A percentile compares a stretch with the other conserved stretches of the same genome.
These are phyloP conservation scores for Cryphonectria naterciae DNA, from an alignment of 2,329 filamentous ascomycete genomes.

Conservation along the genomic window DNA sequence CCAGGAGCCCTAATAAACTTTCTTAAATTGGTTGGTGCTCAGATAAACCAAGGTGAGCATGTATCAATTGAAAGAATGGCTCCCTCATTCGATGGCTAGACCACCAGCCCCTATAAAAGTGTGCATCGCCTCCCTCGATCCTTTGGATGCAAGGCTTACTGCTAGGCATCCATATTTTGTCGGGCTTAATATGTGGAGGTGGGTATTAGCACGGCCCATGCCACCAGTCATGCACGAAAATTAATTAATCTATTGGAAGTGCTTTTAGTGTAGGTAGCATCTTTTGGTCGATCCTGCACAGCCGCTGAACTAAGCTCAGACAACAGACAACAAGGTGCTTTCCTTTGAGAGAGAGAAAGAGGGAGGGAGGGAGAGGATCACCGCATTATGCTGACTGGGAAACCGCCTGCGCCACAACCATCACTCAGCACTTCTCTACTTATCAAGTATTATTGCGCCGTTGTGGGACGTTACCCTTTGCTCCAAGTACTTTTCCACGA, in stretches of 20 bases:
- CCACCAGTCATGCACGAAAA: not conserved
- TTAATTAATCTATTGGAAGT: not conserved
- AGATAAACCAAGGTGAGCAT: not conserved
- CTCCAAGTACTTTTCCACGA: not conserved
- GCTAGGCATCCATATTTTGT: not conserved
- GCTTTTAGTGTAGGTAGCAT: not conserved
- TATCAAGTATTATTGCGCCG: not conserved
- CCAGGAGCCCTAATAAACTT: too few relatives aligned
- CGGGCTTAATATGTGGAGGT: not conserved
- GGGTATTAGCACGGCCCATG: not conserved
- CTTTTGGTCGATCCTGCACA: not conserved
- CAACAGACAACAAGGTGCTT: not conserved
- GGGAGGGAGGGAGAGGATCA: not conserved
- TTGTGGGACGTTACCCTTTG: not conserved
- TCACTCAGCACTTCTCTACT: not conserved
- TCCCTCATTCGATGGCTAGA: too few relatives aligned
- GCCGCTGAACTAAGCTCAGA: not conserved
- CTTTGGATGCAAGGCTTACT: not conserved
- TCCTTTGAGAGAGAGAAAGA: too few relatives aligned
- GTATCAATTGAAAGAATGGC: not conserved
- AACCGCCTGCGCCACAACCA: not conserved
- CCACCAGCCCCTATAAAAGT: not conserved
- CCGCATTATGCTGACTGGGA: not conserved
- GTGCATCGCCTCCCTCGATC: not conserved
- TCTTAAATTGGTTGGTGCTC: too few relatives aligned